These are phyloP conservation scores for Diaporthe citrichinensis DNA, from an alignment of 2,329 filamentous ascomycete species.

Conservation along the genomic window DNA sequence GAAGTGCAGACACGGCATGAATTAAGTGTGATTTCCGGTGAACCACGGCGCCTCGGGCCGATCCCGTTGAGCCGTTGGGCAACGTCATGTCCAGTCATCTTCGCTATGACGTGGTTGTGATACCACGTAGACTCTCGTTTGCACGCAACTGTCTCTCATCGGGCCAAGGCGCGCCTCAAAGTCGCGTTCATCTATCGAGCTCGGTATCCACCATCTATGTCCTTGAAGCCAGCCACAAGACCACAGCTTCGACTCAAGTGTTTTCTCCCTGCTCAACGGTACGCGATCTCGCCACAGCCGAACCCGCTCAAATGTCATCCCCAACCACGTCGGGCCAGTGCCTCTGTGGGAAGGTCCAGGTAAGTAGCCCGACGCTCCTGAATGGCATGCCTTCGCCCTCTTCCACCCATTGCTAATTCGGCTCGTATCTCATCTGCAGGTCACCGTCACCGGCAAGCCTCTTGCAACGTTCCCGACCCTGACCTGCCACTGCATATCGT, in stretches of 20 bases:
- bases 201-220: too few relatives aligned
- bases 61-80: neutral
- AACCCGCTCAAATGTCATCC: conserved; percentile 1
- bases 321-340: conserved; percentile 33
- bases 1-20: neutral
- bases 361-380: neutral
- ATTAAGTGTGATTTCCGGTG: neutral
- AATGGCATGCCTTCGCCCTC: neutral
- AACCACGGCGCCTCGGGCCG: neutral
- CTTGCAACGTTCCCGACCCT: conserved; percentile 37
- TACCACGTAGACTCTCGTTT: neutral
- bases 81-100: neutral
- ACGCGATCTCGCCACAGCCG: neutral
- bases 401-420: neutral
- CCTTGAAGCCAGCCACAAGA: neutral
- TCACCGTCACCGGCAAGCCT: conserved; percentile 35
- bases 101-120: conserved; percentile 2
- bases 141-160: too few relatives aligned
- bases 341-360: conserved; percentile 39
- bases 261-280: too few relatives aligned
- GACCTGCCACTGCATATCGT: conserved; percentile 38
- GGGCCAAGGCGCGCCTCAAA: neutral
- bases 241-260: neutral
- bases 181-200: neutral
- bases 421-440: neutral